A percentile compares a stretch with the other conserved stretches of the same genome.
phyloP scores from a whole-genome alignment of 371 early-diverging fungal species.

The Mucor lusitanicus region DNA sequence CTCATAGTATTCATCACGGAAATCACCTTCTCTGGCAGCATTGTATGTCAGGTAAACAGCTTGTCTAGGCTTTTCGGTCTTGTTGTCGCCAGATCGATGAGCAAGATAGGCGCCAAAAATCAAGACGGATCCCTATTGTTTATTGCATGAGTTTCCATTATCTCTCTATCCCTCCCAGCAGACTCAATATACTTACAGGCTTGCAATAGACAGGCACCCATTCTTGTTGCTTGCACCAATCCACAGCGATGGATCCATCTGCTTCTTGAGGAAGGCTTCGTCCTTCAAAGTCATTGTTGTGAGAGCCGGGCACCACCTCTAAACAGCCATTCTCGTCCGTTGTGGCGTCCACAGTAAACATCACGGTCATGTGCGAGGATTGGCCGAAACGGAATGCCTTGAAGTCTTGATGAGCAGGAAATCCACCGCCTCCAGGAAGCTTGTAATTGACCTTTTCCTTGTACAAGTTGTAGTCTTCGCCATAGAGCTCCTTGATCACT shows the following conservation, averaged over 20 bases:
- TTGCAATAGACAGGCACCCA: slow-evolving; percentile 57
- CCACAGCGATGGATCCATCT: slow-evolving; percentile 45
- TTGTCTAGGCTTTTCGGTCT: slow-evolving; percentile 46
- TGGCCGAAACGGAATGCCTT: slow-evolving; percentile 61
- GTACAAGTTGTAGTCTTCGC: slow-evolving; percentile 55
- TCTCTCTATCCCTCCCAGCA: too few relatives aligned
- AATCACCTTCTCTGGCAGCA: slow-evolving; percentile 53
- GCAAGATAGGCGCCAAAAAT: slow-evolving; percentile 63
- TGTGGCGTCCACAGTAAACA: slow-evolving; percentile 57
- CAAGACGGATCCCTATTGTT: slow-evolving; percentile 36
- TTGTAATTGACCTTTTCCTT: slow-evolving; percentile 66
- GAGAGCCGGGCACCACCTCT: slow-evolving; percentile 56
- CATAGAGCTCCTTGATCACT: slow-evolving; percentile 45
- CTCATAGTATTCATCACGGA: slow-evolving; percentile 54
- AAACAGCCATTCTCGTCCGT: slow-evolving; percentile 57
- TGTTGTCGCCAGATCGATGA: slow-evolving; percentile 54
- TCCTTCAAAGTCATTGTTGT: slow-evolving; percentile 29
- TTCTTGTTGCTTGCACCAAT: slow-evolving; percentile 46
- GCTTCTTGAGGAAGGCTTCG: slow-evolving; percentile 44
- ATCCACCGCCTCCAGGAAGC: slow-evolving; percentile 58
- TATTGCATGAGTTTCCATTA: background rate
- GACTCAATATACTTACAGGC: slow-evolving; percentile 51
- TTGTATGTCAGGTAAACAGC: slow-evolving; percentile 64
- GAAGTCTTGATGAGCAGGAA: slow-evolving; percentile 59
- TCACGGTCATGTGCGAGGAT: slow-evolving; percentile 52